phyloP scores from a whole-genome alignment of 805 yeast species.

The Saccharomyces kudriavzevii region DNA sequence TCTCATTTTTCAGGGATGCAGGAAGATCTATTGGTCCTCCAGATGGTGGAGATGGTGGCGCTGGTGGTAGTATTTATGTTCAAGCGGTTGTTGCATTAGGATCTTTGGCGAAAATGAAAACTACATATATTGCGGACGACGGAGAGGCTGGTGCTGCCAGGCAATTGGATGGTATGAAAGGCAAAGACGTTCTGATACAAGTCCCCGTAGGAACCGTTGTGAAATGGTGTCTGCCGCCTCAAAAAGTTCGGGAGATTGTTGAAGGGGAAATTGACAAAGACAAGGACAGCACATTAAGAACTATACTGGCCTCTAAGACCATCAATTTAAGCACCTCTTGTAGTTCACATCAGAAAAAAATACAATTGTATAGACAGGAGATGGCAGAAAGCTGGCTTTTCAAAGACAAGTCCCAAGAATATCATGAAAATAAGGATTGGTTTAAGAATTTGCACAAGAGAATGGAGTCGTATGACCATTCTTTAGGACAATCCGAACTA shows the following conservation, averaged over 20 bases:
- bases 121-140: constrained; percentile 59
- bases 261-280: constrained; percentile 12
- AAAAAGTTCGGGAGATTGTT: constrained; percentile 31
- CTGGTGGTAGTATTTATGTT: constrained; percentile 80
- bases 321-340: constrained; percentile 13
- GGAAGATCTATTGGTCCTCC: constrained; percentile 86
- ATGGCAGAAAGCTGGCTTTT: constrained; percentile 88
- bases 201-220: constrained; percentile 91
- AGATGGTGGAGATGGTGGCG: constrained; percentile 98
- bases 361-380: constrained; percentile 55
- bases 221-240: constrained; percentile 77
- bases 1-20: constrained; percentile 81
- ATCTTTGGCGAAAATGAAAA: constrained; percentile 61
- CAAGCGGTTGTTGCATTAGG: constrained; percentile 68
- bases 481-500: constrained; percentile 49
- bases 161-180: constrained; percentile 82
- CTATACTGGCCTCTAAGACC: constrained; percentile 14
- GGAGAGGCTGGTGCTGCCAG: constrained; percentile 67
- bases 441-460: constrained; percentile 56
- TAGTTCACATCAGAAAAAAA: constrained; percentile 23
- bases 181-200: constrained; percentile 67
- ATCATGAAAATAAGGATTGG: constrained; percentile 56
- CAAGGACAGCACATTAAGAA: constrained; percentile 18
- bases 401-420: constrained; percentile 66
- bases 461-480: constrained; percentile 58